These are phyloP conservation scores for Casuarina cunninghamiana DNA, from an alignment of 306 rosid genomes.

Conservation along the genomic window DNA sequence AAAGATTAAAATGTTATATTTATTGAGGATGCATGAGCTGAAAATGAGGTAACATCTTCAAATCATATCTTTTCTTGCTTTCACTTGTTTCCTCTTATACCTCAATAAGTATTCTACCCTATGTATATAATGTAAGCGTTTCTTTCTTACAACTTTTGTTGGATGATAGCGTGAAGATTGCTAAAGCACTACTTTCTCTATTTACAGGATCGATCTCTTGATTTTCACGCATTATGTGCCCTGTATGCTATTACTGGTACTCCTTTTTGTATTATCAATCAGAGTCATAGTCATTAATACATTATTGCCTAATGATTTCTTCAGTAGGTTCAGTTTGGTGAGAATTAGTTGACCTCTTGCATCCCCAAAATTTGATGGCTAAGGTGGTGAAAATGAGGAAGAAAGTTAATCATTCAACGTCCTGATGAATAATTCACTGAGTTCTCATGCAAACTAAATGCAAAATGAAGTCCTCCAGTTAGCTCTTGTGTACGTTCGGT, in stretches of 20 bases:
- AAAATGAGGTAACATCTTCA: slow-evolving; percentile 1
- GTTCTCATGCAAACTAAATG: not conserved
- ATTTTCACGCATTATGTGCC: slow-evolving; percentile 95
- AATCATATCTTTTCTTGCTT: not conserved
- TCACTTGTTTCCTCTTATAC: not conserved
- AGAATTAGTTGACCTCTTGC: not conserved
- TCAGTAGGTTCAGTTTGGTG: not conserved
- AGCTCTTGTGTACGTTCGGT: slow-evolving; percentile 8
- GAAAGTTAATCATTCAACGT: slow-evolving; percentile 18
- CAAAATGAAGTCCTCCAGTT: slow-evolving; percentile 4
- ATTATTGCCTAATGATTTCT: slow-evolving; percentile 6
- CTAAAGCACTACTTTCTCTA: slow-evolving; percentile 39
- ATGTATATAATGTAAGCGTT: not conserved
- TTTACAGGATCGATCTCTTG: slow-evolving; percentile 97
- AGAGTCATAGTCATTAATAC: slow-evolving; percentile 21
- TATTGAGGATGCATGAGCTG: not conserved
- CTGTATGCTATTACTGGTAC: slow-evolving; percentile 95
- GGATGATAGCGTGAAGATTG: slow-evolving; percentile 31
- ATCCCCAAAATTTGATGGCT: not conserved
- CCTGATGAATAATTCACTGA: slow-evolving; percentile 7
- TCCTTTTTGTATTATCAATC: slow-evolving; percentile 34
- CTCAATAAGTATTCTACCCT: not conserved
- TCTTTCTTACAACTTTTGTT: not conserved
- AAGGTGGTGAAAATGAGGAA: slow-evolving; percentile 1
- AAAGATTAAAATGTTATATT: not conserved